Percentiles rank a stretch among this genome's conserved stretches.
Evolutionary conservation across 805 yeast genomes (phyloP).

Genomic region (Tetrapisispora arboricola): DNA sequence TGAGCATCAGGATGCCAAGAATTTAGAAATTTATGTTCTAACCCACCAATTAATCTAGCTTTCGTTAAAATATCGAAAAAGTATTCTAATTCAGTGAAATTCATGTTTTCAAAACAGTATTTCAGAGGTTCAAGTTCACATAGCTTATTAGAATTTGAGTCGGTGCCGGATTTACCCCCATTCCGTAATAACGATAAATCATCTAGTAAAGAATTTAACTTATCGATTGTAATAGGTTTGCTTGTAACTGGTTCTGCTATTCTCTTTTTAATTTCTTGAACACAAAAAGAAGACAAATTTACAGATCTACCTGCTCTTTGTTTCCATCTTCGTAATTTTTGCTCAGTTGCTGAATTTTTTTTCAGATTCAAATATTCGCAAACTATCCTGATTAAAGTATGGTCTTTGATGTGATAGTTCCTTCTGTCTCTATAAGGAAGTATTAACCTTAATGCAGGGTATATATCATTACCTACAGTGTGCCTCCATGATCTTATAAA

Average conservation of each 20-base stretch:
- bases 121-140: conserved; percentile 31
- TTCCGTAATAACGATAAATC: conserved; percentile 29
- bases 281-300: conserved; percentile 39
- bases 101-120: conserved; percentile 43
- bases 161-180: conserved; percentile 3
- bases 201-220: conserved; percentile 41
- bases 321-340: conserved; percentile 39
- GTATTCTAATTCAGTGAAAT: conserved; percentile 56
- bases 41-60: conserved; percentile 46
- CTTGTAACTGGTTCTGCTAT: conserved; percentile 35
- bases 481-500: conserved; percentile 44
- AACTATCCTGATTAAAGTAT: conserved; percentile 42
- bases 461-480: conserved; percentile 51
- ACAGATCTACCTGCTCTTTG: conserved; percentile 34
- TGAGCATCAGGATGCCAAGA: conserved; percentile 76
- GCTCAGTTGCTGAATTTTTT: conserved; percentile 51
- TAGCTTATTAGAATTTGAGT: conserved; percentile 14
- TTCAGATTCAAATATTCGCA: conserved; percentile 48
- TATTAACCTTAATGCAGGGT: conserved; percentile 52
- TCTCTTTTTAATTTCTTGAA: conserved; percentile 36
- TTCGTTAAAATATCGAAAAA: conserved; percentile 57
- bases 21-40: conserved; percentile 47
- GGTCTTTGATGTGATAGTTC: conserved; percentile 54
- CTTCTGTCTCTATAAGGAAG: conserved; percentile 58
- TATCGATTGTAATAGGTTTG: conserved; percentile 35